phyloP scores from a whole-genome alignment of 2,329 filamentous ascomycete genomes.

The Cladosporium oxysporum region DNA sequence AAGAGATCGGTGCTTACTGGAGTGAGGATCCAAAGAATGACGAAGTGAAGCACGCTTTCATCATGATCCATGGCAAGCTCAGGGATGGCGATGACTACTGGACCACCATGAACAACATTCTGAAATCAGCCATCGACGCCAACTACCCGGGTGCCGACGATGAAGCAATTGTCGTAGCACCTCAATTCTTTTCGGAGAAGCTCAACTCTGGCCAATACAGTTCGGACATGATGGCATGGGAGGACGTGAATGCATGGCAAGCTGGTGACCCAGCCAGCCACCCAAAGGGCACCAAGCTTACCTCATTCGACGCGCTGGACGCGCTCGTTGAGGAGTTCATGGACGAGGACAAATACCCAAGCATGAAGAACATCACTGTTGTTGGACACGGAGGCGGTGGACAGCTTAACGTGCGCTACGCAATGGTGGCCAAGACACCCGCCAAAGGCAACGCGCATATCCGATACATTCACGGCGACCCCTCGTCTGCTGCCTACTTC shows the following conservation, averaged over 20 bases:
- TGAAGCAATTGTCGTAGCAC: slow-evolving; percentile 11
- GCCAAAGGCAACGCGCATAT: slow-evolving; percentile 10
- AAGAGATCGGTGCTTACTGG: slow-evolving; percentile 15
- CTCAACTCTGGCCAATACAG: slow-evolving; percentile 14
- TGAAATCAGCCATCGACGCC: slow-evolving; percentile 6
- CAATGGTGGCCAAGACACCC: slow-evolving; percentile 15
- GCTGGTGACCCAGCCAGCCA: slow-evolving; percentile 16
- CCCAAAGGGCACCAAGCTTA: slow-evolving; percentile 8
- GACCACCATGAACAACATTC: slow-evolving; percentile 16
- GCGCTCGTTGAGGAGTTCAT: slow-evolving; percentile 15
- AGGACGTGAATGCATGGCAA: slow-evolving; percentile 19
- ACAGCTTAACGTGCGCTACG: slow-evolving; percentile 16
- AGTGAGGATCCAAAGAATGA: slow-evolving; percentile 9
- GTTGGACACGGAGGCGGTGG: slow-evolving; percentile 15
- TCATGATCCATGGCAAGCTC: slow-evolving; percentile 15
- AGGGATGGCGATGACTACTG: slow-evolving; percentile 14
- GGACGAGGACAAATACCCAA: slow-evolving; percentile 17
- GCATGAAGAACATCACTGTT: slow-evolving; percentile 18
- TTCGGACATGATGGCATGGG: slow-evolving; percentile 12
- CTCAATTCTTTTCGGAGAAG: slow-evolving; percentile 18
- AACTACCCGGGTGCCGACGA: slow-evolving; percentile 12
- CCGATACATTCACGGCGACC: slow-evolving; percentile 16
- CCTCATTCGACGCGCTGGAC: slow-evolving; percentile 18
- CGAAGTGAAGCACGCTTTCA: slow-evolving; percentile 15
- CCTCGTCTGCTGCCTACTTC: slow-evolving; percentile 15